Conservation (phyloP, 2,329 filamentous ascomycete species). For the Onygena corvina region DNA sequence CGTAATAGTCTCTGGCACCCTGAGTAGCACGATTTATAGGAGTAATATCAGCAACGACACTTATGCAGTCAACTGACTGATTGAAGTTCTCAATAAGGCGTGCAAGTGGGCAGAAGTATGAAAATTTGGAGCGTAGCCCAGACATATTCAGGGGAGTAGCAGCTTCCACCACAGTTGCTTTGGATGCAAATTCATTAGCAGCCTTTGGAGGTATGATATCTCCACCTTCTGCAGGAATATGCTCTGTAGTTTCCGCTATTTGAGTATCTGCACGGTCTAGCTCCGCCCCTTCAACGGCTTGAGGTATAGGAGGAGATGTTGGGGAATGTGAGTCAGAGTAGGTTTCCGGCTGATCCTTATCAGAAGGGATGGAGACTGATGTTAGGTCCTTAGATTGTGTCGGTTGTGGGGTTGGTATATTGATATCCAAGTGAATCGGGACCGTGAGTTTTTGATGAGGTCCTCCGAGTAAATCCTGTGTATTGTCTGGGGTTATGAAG, state of each 20-base stretch:
- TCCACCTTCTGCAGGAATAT: not conserved
- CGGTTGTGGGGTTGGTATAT: slow-evolving; percentile 8
- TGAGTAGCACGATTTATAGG: slow-evolving; percentile 25
- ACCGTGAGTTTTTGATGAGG: not conserved
- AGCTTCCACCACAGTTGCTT: not conserved
- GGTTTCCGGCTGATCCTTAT: not conserved
- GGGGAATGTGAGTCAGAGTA: not conserved
- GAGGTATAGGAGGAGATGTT: not conserved
- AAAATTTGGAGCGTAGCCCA: slow-evolving; percentile 31
- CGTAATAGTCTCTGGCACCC: slow-evolving; percentile 31
- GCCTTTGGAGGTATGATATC: not conserved
- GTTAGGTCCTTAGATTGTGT: not conserved
- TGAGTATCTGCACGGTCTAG: not conserved
- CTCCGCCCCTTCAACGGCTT: not conserved
- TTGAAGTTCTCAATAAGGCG: slow-evolving; percentile 34
- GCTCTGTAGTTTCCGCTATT: not conserved
- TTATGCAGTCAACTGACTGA: slow-evolving; percentile 32
- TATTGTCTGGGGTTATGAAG: slow-evolving; percentile 8
- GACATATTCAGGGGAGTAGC: slow-evolving; percentile 19
- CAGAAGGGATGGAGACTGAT: not conserved
- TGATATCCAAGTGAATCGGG: not conserved
- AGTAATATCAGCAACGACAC: slow-evolving; percentile 27
- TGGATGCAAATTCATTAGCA: not conserved
- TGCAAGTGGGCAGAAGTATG: slow-evolving; percentile 35
- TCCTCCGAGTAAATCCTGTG: slow-evolving; percentile 5